These are phyloP conservation scores for Paracoccidioides brasiliensis DNA, from an alignment of 2,329 filamentous ascomycete genomes.

Conservation along the genomic window DNA sequence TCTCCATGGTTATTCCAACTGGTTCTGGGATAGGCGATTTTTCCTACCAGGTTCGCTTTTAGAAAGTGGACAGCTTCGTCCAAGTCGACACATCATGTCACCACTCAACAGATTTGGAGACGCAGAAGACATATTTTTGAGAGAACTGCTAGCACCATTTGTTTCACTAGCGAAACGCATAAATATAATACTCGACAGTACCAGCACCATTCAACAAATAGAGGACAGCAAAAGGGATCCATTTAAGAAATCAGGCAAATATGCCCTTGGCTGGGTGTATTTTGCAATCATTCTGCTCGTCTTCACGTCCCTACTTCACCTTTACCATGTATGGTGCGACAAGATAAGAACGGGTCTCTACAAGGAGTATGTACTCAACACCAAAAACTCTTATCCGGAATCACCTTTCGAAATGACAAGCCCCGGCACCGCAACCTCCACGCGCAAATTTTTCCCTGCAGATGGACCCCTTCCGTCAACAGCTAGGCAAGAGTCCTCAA, in stretches of 20 bases:
- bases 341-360: constrained; percentile 82
- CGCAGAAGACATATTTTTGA: not conserved
- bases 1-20: not conserved
- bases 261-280: constrained; percentile 77
- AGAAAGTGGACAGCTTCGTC: not conserved
- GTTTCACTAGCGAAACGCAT: constrained; percentile 36
- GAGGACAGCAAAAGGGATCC: constrained; percentile 54
- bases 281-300: constrained; percentile 63
- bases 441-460: constrained; percentile 64
- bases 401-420: constrained; percentile 50
- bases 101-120: not conserved
- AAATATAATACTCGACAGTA: constrained; percentile 43
- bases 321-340: constrained; percentile 86
- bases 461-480: constrained; percentile 45
- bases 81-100: not conserved
- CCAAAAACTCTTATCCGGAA: constrained; percentile 41
- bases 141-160: not conserved
- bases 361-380: constrained; percentile 57
- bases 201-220: constrained; percentile 42
- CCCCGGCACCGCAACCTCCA: constrained; percentile 46
- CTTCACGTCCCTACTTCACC: constrained; percentile 53
- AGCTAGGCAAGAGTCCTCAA: constrained; percentile 52
- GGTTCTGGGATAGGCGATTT: not conserved
- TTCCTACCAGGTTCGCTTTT: not conserved
- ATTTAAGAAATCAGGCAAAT: constrained; percentile 71